These are phyloP conservation scores for Trichoderma afroharzianum DNA, from an alignment of 2,329 filamentous ascomycete genomes.

Conservation along the genomic window DNA sequence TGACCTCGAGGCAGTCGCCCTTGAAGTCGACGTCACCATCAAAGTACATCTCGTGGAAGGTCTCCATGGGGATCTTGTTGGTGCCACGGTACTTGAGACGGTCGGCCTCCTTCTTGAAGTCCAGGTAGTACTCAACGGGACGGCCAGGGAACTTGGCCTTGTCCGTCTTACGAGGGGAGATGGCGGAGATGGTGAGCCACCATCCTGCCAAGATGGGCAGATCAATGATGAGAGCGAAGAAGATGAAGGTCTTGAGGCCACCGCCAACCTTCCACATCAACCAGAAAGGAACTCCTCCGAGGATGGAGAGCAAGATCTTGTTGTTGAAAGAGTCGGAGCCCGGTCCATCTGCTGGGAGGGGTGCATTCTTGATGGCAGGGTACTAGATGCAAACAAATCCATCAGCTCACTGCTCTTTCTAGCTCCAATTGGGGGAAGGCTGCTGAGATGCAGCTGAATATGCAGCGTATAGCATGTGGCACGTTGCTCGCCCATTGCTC, in stretches of 20 bases:
- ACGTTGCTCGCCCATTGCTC: background rate
- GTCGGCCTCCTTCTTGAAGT: slow-evolving; percentile 66
- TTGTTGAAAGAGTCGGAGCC: slow-evolving; percentile 88
- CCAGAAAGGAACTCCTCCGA: slow-evolving; percentile 72
- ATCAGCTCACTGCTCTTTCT: background rate
- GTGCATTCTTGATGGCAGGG: slow-evolving; percentile 85
- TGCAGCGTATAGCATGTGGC: background rate
- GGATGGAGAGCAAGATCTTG: slow-evolving; percentile 64
- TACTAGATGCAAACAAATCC: slow-evolving; percentile 22
- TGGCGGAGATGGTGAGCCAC: slow-evolving; percentile 76
- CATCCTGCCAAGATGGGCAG: slow-evolving; percentile 76
- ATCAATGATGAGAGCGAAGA: slow-evolving; percentile 74
- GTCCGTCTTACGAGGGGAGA: slow-evolving; percentile 87
- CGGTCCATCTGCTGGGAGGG: slow-evolving; percentile 83
- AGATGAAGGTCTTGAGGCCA: slow-evolving; percentile 82
- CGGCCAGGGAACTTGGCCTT: slow-evolving; percentile 84
- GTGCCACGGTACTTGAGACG: slow-evolving; percentile 67
- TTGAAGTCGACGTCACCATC: slow-evolving; percentile 94
- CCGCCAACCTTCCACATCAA: slow-evolving; percentile 83
- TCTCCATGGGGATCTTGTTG: slow-evolving; percentile 84
- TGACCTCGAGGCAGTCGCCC: slow-evolving; percentile 79
- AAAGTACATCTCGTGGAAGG: slow-evolving; percentile 98
- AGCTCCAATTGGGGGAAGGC: background rate
- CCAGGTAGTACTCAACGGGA: slow-evolving; percentile 86
- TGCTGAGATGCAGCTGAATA: background rate